Base-by-base conservation (phyloP, 2,329 filamentous ascomycete species). In the Pyrenophora tritici-repentis region DNA sequence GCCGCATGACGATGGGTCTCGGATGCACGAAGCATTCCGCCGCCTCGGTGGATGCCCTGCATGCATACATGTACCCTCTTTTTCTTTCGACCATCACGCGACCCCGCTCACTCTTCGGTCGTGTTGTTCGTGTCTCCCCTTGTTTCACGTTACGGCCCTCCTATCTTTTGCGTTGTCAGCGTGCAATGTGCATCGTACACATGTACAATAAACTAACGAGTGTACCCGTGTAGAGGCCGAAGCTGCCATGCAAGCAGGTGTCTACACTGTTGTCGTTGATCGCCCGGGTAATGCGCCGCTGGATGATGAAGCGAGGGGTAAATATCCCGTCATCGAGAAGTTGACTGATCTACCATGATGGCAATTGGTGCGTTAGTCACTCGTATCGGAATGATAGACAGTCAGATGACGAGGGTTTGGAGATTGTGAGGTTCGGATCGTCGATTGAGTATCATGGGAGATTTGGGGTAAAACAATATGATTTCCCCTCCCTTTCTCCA, bases 231-330 rank as follows among this genome's bases (percentile, higher is more conserved):
- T 59, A 75, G 73, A 81, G 63, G 75, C 78, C 41, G 68, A 74
- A 58, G 78, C 78, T 14, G 78, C 78, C 5, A 65, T 66, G 35
- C 62, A 67, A 43, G 77, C 77, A 6, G 72, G 73, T 31, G 71
- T 80, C 56, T 69, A 76, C 50, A 67, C 73, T 4, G 56, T 79
- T 7, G 61, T 81, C 33, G 74, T 79, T 16, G 76, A 79, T 58
- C 81, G 90, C 48, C 86, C 87, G 13, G 90, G 89, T 10, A 94
- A 94, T 73, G 81, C 83, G 32, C 79, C 79, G 24, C 74, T 92
- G 37, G 59, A 61, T 1, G 55, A 59, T 14, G 65, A 63, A 13
- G 55, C 58, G 0, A 60, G 42, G 22, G 46, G 44, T 16, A 51
- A 34, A 4, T 73, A 67, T 35, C 41, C 62, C 7, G 61, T 72